Conservation (phyloP, 31 red algal genomes). For the Bonnemaisonia californica region DNA sequence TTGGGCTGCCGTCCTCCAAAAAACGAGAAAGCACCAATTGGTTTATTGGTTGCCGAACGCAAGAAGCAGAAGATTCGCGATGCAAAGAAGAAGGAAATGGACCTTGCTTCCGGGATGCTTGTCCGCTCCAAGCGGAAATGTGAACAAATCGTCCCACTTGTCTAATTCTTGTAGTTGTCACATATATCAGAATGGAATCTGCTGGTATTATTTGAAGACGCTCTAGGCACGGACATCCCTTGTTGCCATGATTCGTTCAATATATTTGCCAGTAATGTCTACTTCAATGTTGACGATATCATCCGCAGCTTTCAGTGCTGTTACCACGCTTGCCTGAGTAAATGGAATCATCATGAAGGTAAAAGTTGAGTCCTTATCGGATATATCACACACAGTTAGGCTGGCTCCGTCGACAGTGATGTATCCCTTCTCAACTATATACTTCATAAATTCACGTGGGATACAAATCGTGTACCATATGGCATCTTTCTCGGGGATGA, state of each 20-base stretch:
- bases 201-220: no score
- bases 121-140: conserved; percentile 44
- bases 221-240: no score
- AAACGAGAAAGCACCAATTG: conserved; percentile 49
- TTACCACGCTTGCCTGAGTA: conserved; percentile 80
- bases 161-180: no score
- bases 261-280: conserved; percentile 98
- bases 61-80: conserved; percentile 46
- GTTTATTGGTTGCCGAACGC: conserved; percentile 31
- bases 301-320: conserved; percentile 64
- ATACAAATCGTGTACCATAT: conserved; percentile 81
- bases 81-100: conserved; percentile 34
- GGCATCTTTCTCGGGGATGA: conserved; percentile 79
- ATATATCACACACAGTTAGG: conserved; percentile 84
- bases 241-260: conserved; percentile 72
- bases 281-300: conserved; percentile 95
- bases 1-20: conserved; percentile 60
- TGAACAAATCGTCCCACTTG: background rate
- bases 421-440: conserved; percentile 97
- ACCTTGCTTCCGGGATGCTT: conserved; percentile 68
- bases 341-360: conserved; percentile 94
- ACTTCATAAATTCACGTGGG: conserved; percentile 68
- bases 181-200: no score
- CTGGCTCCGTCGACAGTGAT: conserved; percentile 95
- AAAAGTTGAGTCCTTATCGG: conserved; percentile 70